Evolutionary conservation across 768 basidiomycete species (phyloP).

Genomic region (Kwoniella europaea): DNA sequence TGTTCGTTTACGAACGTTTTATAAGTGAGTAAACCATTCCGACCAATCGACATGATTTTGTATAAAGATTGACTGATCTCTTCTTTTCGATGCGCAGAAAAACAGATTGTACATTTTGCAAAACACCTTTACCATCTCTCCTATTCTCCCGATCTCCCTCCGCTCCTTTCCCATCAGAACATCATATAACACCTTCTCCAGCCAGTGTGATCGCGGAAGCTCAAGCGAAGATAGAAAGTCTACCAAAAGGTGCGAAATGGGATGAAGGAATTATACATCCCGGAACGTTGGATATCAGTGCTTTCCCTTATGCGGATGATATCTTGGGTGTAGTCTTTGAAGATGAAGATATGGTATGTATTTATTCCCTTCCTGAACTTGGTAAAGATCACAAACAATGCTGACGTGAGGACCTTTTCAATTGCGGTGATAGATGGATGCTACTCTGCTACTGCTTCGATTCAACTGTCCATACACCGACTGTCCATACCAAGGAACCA

Average conservation of each 20-base stretch:
- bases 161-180: slow-evolving; percentile 47
- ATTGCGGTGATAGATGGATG: slow-evolving; percentile 71
- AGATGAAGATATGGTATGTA: slow-evolving; percentile 66
- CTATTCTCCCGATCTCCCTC: slow-evolving; percentile 51
- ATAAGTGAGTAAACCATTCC: slow-evolving; percentile 64
- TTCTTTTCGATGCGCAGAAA: slow-evolving; percentile 60
- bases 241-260: slow-evolving; percentile 45
- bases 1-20: slow-evolving; percentile 81
- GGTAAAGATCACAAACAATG: background rate
- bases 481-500: slow-evolving; percentile 81
- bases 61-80: no score
- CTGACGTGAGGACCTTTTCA: background rate
- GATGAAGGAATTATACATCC: slow-evolving; percentile 42
- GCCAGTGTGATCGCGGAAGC: slow-evolving; percentile 44
- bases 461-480: slow-evolving; percentile 89
- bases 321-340: slow-evolving; percentile 80
- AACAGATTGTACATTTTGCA: slow-evolving; percentile 92
- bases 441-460: slow-evolving; percentile 83
- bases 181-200: slow-evolving; percentile 38
- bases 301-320: slow-evolving; percentile 51
- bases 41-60: no score
- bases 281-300: slow-evolving; percentile 47
- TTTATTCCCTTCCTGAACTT: no score
- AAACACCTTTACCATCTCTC: slow-evolving; percentile 60
- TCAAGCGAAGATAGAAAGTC: slow-evolving; percentile 39